These are phyloP conservation scores for Elsinoe ampelina DNA, from an alignment of 2,329 filamentous ascomycete genomes.

Conservation along the genomic window DNA sequence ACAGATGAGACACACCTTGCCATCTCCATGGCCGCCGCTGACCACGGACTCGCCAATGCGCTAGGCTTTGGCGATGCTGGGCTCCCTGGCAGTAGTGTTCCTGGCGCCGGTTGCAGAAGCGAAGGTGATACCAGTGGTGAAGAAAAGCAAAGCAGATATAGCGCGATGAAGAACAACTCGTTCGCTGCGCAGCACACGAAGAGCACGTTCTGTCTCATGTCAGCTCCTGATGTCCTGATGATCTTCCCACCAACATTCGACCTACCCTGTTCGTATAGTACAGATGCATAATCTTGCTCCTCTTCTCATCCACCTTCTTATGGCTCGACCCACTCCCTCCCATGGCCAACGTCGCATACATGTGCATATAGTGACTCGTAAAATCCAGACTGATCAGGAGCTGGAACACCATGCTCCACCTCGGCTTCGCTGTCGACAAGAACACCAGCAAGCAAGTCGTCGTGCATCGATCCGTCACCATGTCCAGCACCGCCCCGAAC, in stretches of 20 bases:
- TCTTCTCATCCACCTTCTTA: constrained; percentile 82
- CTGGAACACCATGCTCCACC: constrained; percentile 92
- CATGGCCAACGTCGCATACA: constrained; percentile 91
- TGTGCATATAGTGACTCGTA: constrained; percentile 97
- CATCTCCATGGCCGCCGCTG: constrained; percentile 82
- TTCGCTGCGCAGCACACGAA: constrained; percentile 87
- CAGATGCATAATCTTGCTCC: constrained; percentile 82
- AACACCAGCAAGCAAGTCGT: constrained; percentile 93
- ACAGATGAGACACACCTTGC: constrained; percentile 45
- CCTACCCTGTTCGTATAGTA: constrained; percentile 96
- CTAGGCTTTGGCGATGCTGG: constrained; percentile 61
- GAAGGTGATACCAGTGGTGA: constrained; percentile 81
- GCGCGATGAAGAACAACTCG: constrained; percentile 94
- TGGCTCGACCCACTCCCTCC: constrained; percentile 71
- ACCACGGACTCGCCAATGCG: constrained; percentile 82
- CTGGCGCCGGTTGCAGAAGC: constrained; percentile 54
- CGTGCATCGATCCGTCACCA: constrained; percentile 97
- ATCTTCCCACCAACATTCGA: constrained; percentile 15
- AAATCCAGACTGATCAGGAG: constrained; percentile 84
- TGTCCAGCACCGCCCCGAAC: constrained; percentile 94
- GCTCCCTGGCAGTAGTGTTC: constrained; percentile 49
- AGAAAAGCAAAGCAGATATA: constrained; percentile 96
- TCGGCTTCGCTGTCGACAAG: constrained; percentile 84
- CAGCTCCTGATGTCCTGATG: constrained; percentile 10
- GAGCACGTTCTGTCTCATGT: constrained; percentile 59